phyloP scores from a whole-genome alignment of 768 basidiomycete genomes.

The Collybiopsis confluens region DNA sequence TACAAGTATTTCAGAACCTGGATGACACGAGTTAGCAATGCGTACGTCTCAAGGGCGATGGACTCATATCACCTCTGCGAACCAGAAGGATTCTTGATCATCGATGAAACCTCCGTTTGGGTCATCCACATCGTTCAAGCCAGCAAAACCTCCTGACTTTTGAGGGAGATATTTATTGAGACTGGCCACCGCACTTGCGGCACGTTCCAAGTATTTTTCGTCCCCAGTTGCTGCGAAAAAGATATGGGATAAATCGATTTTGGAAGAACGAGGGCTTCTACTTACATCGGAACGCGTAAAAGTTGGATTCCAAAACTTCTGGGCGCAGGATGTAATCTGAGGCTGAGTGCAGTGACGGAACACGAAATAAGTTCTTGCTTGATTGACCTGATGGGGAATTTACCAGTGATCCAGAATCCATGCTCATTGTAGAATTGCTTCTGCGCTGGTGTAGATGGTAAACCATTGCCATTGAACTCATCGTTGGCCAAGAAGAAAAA shows the following conservation, averaged over 20 bases:
- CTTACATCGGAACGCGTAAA: constrained; percentile 64
- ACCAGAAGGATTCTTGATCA: constrained; percentile 67
- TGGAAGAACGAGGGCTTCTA: too few relatives aligned
- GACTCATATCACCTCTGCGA: constrained; percentile 42
- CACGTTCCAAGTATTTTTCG: constrained; percentile 61
- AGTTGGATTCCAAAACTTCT: constrained; percentile 77
- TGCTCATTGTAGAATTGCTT: constrained; percentile 51
- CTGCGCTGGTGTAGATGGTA: constrained; percentile 31
- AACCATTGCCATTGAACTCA: constrained; percentile 38
- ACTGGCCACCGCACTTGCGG: constrained; percentile 50
- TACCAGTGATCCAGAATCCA: constrained; percentile 57
- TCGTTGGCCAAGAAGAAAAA: constrained; percentile 66
- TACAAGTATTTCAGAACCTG: constrained; percentile 41
- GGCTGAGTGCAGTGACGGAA: constrained; percentile 19
- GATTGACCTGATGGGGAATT: neutral
- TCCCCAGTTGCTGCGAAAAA: constrained; percentile 44
- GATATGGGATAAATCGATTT: too few relatives aligned
- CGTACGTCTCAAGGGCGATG: neutral
- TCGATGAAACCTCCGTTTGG: constrained; percentile 38
- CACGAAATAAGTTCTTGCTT: too few relatives aligned
- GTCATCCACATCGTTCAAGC: constrained; percentile 54
- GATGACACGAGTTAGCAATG: neutral
- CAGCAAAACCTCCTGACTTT: constrained; percentile 46
- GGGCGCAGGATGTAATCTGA: constrained; percentile 63
- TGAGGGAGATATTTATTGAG: constrained; percentile 51